Evolutionary conservation across 78 protist genomes (phyloP), one percentile per base, ranked within the genome.

Genomic region (Dictyostelium capitatum): DNA sequence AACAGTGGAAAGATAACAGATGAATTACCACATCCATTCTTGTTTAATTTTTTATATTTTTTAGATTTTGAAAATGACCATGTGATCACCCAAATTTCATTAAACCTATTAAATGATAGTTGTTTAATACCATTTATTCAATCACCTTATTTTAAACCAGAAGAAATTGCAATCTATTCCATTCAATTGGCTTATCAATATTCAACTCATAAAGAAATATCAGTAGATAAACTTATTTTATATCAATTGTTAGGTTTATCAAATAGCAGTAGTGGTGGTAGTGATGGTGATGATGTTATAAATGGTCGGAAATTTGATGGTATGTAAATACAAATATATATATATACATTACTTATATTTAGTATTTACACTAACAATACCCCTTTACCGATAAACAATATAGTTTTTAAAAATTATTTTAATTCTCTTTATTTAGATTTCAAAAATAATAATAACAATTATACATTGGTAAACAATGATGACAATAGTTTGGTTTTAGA

Each of bases 41-140:
- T 46, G 51, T 50, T 50, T 28, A 19, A 75, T 50, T 75, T 75
- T 14, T 32, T 75, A n/a, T 75, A 25, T 11, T 75, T 75, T 75
- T 28, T 75, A 28, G 82, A 75, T 43, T 72, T 20, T 20, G 53
- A 65, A 65, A 65, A 65, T 8, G 30, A 72, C 6, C 79, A 72
- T 43, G 48, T 72, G 14, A 12, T 43, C 17, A 41, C 79, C 0
- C 79, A 72, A 72, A 46, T 72, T 12, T 72, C 79, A 72, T 72
- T 43, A 20, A 72, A 72, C 12, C 20, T 72, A 20, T n/a, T 72
- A 32, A 72, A 43, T 72, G 79, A 72, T 72, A 20, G 37, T n/a
- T 43, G 14, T 25, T 72, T 72, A n/a, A 72, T 43, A 25, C 53
- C 43, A 43, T 72, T 46, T 25, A 72, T 72, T 46, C 25, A 72